Percentiles rank a stretch among this genome's conserved stretches.
phyloP scores from a whole-genome alignment of 306 rosid genomes.

The Vachellia collinsii region DNA sequence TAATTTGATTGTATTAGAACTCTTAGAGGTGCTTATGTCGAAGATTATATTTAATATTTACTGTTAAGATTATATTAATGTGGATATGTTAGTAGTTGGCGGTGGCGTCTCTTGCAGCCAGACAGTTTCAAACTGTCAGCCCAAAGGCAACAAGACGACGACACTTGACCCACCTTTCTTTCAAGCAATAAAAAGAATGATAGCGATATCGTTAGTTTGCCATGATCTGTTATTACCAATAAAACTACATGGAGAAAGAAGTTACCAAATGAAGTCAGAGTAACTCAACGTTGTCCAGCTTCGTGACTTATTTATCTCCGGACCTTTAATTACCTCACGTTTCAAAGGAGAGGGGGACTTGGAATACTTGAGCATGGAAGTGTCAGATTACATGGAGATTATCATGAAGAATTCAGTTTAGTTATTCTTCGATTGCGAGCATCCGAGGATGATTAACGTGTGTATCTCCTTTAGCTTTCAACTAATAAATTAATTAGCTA shows the following conservation, averaged over 20 bases:
- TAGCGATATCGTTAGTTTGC: conserved; percentile 24
- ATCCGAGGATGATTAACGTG: neutral
- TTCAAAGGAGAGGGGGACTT: neutral
- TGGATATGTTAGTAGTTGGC: conserved; percentile 17
- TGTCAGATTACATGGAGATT: neutral
- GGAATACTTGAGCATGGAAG: neutral
- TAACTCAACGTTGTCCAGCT: neutral
- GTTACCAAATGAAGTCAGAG: conserved; percentile 20
- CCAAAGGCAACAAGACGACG: conserved; percentile 19
- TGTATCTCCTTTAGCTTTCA: neutral
- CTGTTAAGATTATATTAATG: neutral
- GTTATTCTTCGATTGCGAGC: neutral
- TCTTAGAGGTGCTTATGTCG: neutral
- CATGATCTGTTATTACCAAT: conserved; percentile 3
- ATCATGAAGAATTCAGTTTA: conserved; percentile 4
- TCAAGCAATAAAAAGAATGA: conserved; percentile 38
- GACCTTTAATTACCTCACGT: neutral
- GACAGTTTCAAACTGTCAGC: conserved; percentile 16
- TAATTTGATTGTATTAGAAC: neutral
- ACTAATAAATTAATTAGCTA: neutral
- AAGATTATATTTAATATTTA: neutral
- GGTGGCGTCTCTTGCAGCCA: conserved; percentile 25
- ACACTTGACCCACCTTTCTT: conserved; percentile 41
- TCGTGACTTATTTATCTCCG: neutral
- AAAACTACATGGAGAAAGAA: conserved; percentile 11